Conservation (phyloP, 495 filamentous ascomycete genomes). For the Copromyces sp. region DNA sequence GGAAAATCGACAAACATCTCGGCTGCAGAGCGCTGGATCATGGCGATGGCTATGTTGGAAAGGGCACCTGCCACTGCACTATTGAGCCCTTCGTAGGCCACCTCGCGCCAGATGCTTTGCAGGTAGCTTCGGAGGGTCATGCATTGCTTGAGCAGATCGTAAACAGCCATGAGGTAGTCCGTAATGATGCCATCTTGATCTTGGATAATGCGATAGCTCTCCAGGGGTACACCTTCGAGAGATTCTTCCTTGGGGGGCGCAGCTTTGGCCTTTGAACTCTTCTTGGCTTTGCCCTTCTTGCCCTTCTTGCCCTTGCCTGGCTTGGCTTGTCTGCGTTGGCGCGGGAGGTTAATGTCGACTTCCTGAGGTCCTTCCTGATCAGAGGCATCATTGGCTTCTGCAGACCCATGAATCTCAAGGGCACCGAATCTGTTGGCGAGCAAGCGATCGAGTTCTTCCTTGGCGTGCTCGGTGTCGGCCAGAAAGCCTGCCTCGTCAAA, state of each 20-base stretch:
- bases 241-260: constrained; percentile 6
- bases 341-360: not conserved
- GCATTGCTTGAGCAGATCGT: constrained; percentile 22
- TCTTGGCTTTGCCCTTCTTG: constrained; percentile 16
- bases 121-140: constrained; percentile 23
- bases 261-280: constrained; percentile 11
- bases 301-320: constrained; percentile 17
- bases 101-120: constrained; percentile 33
- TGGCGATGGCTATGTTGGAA: constrained; percentile 31
- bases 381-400: not conserved
- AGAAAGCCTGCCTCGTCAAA: not conserved
- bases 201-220: constrained; percentile 36
- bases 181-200: constrained; percentile 10
- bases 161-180: constrained; percentile 34
- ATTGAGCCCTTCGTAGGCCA: constrained; percentile 35
- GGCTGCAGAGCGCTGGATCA: constrained; percentile 27
- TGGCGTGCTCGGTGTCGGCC: not conserved
- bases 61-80: constrained; percentile 33
- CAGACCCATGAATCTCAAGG: constrained; percentile 15
- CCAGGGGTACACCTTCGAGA: constrained; percentile 18
- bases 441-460: constrained; percentile 19
- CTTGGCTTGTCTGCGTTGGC: constrained; percentile 12
- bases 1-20: constrained; percentile 33
- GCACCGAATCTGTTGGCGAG: constrained; percentile 26
- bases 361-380: not conserved